These are phyloP conservation scores for Neostapfia colusana DNA, from an alignment of 176 grass and related monocot species.

Conservation along the genomic window DNA sequence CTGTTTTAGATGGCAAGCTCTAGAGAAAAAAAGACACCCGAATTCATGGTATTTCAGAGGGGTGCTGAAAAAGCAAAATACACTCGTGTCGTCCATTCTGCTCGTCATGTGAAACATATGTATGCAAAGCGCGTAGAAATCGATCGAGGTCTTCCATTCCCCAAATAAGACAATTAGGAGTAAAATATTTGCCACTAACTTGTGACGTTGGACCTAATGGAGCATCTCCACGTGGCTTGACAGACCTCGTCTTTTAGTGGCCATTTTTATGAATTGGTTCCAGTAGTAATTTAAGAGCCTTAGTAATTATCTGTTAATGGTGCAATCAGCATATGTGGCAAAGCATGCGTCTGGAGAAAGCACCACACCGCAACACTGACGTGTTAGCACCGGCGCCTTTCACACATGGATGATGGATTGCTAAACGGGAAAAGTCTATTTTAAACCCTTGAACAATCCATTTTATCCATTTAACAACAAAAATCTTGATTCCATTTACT, in stretches of 20 bases:
- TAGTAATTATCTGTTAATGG: not conserved
- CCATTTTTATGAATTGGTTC: not conserved
- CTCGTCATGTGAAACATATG: not conserved
- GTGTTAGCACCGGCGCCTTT: not conserved
- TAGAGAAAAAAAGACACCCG: too few relatives aligned
- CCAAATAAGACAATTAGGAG: not conserved
- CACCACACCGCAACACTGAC: not conserved
- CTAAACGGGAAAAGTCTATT: too few relatives aligned
- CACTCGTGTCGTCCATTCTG: not conserved
- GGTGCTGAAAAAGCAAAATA: too few relatives aligned
- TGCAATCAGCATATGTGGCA: not conserved
- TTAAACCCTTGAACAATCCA: too few relatives aligned
- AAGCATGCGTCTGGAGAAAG: constrained; percentile 16
- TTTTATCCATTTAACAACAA: too few relatives aligned
- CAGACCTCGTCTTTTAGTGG: not conserved
- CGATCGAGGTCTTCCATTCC: not conserved
- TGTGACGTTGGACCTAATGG: not conserved
- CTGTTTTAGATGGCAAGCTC: not conserved
- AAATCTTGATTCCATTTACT: too few relatives aligned
- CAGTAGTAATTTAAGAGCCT: not conserved
- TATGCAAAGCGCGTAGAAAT: not conserved
- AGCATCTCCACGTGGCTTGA: not conserved
- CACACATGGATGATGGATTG: not conserved
- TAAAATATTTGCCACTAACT: constrained; percentile 11
- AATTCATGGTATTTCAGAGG: not conserved